phyloP scores from a whole-genome alignment of 2,329 filamentous ascomycete species.

The Myriosclerotinia duriaeana region DNA sequence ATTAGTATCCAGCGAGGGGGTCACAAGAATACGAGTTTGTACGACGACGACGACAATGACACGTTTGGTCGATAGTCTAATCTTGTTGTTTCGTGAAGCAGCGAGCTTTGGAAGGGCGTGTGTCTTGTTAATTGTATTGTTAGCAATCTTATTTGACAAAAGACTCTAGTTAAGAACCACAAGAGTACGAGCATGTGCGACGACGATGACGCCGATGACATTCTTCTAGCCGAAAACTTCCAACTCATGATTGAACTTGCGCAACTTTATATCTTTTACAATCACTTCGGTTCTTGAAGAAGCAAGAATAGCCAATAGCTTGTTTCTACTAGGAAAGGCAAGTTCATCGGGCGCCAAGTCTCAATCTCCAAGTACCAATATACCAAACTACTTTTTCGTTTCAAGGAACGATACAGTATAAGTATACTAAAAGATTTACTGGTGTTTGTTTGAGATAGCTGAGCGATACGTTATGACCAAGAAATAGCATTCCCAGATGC shows the following conservation, averaged over 20 bases:
- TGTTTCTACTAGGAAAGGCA: not conserved
- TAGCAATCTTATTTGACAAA: not conserved
- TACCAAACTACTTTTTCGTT: not conserved
- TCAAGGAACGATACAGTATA: not conserved
- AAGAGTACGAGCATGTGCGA: not conserved
- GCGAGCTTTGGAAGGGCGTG: not conserved
- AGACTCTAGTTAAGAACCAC: not conserved
- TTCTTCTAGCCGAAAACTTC: not conserved
- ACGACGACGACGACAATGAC: not conserved
- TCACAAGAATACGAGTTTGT: not conserved
- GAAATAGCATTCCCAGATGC: not conserved
- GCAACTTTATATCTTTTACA: not conserved
- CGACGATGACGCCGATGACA: not conserved
- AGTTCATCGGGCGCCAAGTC: not conserved
- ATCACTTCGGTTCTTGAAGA: not conserved
- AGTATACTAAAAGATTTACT: not conserved
- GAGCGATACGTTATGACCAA: not conserved
- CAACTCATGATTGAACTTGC: not conserved
- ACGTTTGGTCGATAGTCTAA: not conserved
- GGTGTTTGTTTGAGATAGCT: not conserved
- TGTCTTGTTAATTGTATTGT: not conserved
- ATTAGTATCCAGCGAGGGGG: not conserved
- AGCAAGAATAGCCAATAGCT: not conserved
- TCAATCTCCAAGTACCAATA: not conserved
- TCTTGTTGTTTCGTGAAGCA: not conserved